Base-by-base conservation (phyloP, 2,329 filamentous ascomycete genomes). In the Cercospora nicotianae region DNA sequence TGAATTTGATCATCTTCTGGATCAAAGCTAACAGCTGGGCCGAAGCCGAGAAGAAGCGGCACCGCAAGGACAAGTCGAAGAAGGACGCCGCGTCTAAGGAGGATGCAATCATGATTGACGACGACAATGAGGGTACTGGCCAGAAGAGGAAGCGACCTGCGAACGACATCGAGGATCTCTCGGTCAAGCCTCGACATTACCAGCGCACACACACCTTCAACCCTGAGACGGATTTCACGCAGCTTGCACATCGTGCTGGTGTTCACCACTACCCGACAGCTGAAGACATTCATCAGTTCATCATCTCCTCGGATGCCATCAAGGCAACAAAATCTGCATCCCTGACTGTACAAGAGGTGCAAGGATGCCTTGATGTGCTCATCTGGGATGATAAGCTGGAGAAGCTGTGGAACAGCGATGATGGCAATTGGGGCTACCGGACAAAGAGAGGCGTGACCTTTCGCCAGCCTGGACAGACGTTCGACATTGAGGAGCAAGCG, bases 361-460 rank as follows among this genome's bases (percentile, higher is more conserved):
- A 92, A 75, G 90, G 94, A 77, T 85, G 98, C 18, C 85, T 98
- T 51, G 91, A 97, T 75, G 91, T 97, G 73, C 87, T 99, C 68
- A 89, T 92, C 62, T 96, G 90, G 81, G 95, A 99, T 75, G 92
- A 92, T 62, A 89, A 92, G 68, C 82, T 99, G 57, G 92, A 98
- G 78, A 80, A 85, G 63, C 81, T 83, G 33, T 66, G 62, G 61
- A 72, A 70, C 30, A 39, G 39, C 13, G 68, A 70, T 20, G 60
- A 48, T 4, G 81, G 83, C 1, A 82, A 82, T 9, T 81, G 80
- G 31, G 81, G 81, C 36, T 90, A 88, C 74, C 78, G 83, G 9
- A 81, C 80, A 1, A 80, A 81, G 48, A 75, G 77, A 67, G 81
- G 74, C 45, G 75, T 71, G 0, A 75, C 70, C 20, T 70, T 75